Conservation (phyloP, 2,329 filamentous ascomycete genomes). For the Purpureocillium lavendulum region DNA sequence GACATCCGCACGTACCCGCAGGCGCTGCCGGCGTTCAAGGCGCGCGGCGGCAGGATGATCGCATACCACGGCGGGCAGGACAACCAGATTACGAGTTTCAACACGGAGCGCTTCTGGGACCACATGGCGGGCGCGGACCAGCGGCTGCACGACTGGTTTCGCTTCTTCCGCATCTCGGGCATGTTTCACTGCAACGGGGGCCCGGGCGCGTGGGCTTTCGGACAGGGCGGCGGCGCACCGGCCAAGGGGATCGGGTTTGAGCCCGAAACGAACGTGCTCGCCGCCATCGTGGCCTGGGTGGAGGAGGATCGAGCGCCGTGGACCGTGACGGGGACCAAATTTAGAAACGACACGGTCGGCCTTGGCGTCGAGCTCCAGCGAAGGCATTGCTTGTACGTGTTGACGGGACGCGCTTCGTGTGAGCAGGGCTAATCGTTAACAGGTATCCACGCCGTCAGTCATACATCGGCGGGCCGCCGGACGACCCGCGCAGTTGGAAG, state of each 20-base stretch:
- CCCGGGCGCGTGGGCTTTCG: constrained; percentile 30
- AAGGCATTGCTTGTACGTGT: constrained; percentile 18
- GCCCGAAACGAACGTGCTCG: constrained; percentile 33
- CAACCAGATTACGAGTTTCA: constrained; percentile 26
- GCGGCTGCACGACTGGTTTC: constrained; percentile 32
- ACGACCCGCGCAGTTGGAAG: no score
- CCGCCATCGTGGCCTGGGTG: constrained; percentile 40
- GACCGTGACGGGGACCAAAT: constrained; percentile 25
- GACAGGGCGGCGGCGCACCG: constrained; percentile 10
- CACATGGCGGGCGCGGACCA: constrained; percentile 21
- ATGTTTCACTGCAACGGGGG: constrained; percentile 44
- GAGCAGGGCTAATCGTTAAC: no score
- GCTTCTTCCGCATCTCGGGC: constrained; percentile 44
- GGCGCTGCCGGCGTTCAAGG: constrained; percentile 27
- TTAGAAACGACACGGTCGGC: constrained; percentile 14
- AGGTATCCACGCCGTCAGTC: no score
- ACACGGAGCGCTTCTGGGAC: constrained; percentile 14
- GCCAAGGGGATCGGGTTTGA: constrained; percentile 16
- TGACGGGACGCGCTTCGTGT: constrained; percentile 1
- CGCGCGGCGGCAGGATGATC: constrained; percentile 32
- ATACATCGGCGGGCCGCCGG: no score
- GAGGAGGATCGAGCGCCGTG: constrained; percentile 32
- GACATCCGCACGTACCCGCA: constrained; percentile 28
- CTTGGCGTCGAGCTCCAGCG: constrained; percentile 19
- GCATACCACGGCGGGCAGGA: constrained; percentile 38